phyloP scores from a whole-genome alignment of 2,329 filamentous ascomycete genomes.

The Claviceps sp. region DNA sequence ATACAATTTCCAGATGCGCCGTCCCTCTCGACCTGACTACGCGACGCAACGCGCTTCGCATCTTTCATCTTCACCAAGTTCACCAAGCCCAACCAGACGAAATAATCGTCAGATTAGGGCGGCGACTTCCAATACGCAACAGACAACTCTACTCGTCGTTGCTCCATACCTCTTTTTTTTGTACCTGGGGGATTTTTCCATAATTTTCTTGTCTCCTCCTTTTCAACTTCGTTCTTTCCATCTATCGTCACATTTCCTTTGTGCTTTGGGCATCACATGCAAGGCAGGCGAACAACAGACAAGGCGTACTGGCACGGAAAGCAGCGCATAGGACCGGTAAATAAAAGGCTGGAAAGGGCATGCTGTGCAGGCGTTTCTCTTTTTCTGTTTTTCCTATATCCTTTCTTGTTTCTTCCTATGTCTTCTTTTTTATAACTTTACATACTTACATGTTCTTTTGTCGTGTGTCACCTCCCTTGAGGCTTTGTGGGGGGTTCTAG shows the following conservation, averaged over 20 bases:
- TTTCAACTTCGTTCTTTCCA: not conserved
- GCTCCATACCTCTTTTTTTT: not conserved
- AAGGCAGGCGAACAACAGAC: constrained; percentile 2
- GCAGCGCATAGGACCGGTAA: not conserved
- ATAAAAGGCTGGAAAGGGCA: not conserved
- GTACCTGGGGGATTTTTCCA: not conserved
- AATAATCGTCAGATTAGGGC: not conserved
- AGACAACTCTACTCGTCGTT: not conserved
- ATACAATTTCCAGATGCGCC: no score
- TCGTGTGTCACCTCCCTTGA: no score
- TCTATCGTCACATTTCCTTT: constrained; percentile 2
- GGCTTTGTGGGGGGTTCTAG: no score
- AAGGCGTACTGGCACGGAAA: constrained; percentile 3
- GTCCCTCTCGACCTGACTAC: no score
- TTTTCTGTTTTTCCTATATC: not conserved
- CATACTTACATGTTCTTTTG: no score
- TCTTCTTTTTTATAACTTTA: not conserved
- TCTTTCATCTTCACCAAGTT: not conserved
- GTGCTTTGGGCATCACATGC: constrained; percentile 1
- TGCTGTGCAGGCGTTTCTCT: not conserved
- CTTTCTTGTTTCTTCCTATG: not conserved
- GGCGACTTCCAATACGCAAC: not conserved
- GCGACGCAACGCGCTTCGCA: no score
- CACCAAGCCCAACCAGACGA: not conserved
- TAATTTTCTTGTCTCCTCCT: not conserved